Evolutionary conservation across 805 yeast genomes (phyloP).

Genomic region (Pichia membranifaciens): DNA sequence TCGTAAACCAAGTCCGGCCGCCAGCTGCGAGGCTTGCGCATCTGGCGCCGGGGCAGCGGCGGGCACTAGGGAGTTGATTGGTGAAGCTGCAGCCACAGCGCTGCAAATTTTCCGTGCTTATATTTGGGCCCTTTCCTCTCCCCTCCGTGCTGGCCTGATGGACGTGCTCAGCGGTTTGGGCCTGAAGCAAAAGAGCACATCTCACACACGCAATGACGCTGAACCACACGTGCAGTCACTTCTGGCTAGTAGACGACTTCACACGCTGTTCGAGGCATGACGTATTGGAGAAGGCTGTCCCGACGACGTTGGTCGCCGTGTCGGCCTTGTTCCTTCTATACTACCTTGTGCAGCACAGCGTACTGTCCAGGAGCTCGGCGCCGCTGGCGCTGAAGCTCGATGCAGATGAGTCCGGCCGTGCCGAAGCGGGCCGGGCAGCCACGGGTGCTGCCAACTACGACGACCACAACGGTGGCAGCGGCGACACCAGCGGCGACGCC

Average conservation of each 20-base stretch:
- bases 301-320: constrained; percentile 29
- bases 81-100: neutral
- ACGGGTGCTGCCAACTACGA: too few relatives aligned
- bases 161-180: too few relatives aligned
- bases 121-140: neutral
- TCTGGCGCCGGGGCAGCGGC: too few relatives aligned
- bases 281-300: constrained; percentile 27
- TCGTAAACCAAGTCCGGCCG: too few relatives aligned
- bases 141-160: too few relatives aligned
- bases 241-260: constrained; percentile 40
- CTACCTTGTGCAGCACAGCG: neutral
- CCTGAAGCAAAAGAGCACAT: too few relatives aligned
- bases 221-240: constrained; percentile 13
- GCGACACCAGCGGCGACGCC: too few relatives aligned
- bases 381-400: neutral
- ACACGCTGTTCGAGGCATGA: constrained; percentile 40
- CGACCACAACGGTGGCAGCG: too few relatives aligned
- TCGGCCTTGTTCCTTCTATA: constrained; percentile 23
- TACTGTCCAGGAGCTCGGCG: neutral
- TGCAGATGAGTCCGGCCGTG: neutral
- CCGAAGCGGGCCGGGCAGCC: too few relatives aligned
- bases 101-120: neutral
- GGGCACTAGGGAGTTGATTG: neutral
- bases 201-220: constrained; percentile 1
- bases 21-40: too few relatives aligned